Conservation (phyloP, 176 grass and related monocot species). For the Lolium multiflorum region DNA sequence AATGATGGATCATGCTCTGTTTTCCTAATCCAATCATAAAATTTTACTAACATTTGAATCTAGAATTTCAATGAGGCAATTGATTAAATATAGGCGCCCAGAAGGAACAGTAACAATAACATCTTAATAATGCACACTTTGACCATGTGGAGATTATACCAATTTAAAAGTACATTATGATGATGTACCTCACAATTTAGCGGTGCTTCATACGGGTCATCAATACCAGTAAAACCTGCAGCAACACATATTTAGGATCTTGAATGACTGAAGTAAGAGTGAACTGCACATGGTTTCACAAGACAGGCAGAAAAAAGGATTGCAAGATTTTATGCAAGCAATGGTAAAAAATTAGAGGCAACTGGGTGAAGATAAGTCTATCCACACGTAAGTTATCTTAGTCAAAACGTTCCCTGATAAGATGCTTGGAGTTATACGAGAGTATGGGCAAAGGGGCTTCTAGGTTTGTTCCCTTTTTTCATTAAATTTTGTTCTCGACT, state of each 20-base stretch:
- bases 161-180: conserved; percentile 22
- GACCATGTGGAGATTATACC: conserved; percentile 22
- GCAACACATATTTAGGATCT: conserved; percentile 15
- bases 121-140: neutral
- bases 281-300: neutral
- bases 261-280: conserved; percentile 27
- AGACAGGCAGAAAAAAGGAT: neutral
- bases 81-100: too few species aligned
- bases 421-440: neutral
- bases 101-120: neutral
- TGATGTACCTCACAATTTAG: conserved; percentile 81
- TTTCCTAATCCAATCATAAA: conserved; percentile 10
- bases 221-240: conserved; percentile 98
- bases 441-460: neutral
- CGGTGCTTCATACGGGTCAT: conserved; percentile 92
- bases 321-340: neutral
- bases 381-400: neutral
- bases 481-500: neutral
- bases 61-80: too few species aligned
- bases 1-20: neutral
- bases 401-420: neutral
- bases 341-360: neutral
- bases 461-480: neutral
- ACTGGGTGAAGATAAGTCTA: neutral
- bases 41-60: neutral